Evolutionary conservation across 345 rosid species (phyloP).

Genomic region (Populus euphratica): DNA sequence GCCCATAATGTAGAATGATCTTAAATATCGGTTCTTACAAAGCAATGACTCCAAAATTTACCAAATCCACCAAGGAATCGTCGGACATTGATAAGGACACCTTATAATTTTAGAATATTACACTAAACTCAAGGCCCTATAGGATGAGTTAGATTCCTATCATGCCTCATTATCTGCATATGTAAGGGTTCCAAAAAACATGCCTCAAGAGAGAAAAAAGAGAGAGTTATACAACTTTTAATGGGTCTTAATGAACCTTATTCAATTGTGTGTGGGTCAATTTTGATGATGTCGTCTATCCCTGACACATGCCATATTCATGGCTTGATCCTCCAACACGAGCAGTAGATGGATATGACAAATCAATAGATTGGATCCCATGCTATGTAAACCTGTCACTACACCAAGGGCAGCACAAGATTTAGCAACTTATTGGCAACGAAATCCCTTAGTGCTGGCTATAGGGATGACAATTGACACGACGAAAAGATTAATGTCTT

Average conservation of each 20-base stretch:
- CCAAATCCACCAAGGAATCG: too few relatives aligned
- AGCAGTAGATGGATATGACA: background rate
- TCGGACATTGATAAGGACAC: too few relatives aligned
- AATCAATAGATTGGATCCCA: background rate
- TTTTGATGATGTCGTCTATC: background rate
- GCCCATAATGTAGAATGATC: too few relatives aligned
- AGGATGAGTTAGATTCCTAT: conserved; percentile 3
- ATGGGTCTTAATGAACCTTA: background rate
- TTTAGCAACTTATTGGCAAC: accelerated
- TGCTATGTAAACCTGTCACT: background rate
- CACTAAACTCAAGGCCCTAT: background rate
- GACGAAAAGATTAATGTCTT: too few relatives aligned
- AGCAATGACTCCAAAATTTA: too few relatives aligned
- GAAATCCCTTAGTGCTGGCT: too few relatives aligned
- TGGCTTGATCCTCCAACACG: background rate
- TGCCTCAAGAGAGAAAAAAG: background rate
- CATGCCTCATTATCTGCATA: background rate
- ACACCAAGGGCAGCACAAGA: too few relatives aligned
- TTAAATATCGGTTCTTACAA: too few relatives aligned
- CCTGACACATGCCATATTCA: background rate
- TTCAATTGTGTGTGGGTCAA: background rate
- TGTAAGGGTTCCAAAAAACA: background rate
- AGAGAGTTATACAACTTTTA: background rate
- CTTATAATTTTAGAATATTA: too few relatives aligned
- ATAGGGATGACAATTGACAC: background rate